Base-by-base conservation (phyloP, 1,139 yeast genomes). In the Williopsis jadinii region DNA sequence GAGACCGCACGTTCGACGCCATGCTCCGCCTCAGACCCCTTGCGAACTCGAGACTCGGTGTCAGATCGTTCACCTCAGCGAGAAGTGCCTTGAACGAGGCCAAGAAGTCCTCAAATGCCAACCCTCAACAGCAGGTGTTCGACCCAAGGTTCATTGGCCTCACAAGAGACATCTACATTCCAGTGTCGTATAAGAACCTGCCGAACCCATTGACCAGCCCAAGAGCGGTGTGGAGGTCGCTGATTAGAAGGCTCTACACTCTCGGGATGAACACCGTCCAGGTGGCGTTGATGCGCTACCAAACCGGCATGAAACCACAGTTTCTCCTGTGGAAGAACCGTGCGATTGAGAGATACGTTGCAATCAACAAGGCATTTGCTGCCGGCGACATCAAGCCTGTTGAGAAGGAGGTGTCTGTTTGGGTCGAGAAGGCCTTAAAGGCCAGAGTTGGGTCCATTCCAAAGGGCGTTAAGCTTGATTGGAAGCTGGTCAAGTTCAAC, bases 401-500 rank as follows among this genome's bases (percentile, higher is more conserved):
- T 34, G 66, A 66, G 50, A 68, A 63, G 49, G 63, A 63, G 37
- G 70, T 77, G 42, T 72, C 77, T 37, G 68, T 79, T 24, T 82
- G 84, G 73, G 85, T 78, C 3, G 80, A 73, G 48, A 79, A 73
- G 48, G 72, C 85, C 9, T 54, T 80, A 41, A 63, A 67, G 41
- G 63, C 68, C 28, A 70, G 87, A 51, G 66, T 70, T 38, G 60
- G 64, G 19, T 62, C 71, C 28, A 68, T 87, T 43, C 95, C 96
- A 15, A 60, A 65, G 13, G 70, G 72, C 45, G 68, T 77, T 33
- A 71, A 73, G 45, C 67, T 86, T 47, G 77, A 75, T 41, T 88
- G 97, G 97, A 83, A 84, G 53, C 68, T 88, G 41, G 64, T 80
- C 33, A 77, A 80, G 48, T 78, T 87, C 55, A 83, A 77, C 50